Percentiles rank a stretch among this genome's conserved stretches.
These are phyloP conservation scores for Yamadazyma spencermartinsiae DNA, from an alignment of 1,139 yeast species.

Conservation along the genomic window DNA sequence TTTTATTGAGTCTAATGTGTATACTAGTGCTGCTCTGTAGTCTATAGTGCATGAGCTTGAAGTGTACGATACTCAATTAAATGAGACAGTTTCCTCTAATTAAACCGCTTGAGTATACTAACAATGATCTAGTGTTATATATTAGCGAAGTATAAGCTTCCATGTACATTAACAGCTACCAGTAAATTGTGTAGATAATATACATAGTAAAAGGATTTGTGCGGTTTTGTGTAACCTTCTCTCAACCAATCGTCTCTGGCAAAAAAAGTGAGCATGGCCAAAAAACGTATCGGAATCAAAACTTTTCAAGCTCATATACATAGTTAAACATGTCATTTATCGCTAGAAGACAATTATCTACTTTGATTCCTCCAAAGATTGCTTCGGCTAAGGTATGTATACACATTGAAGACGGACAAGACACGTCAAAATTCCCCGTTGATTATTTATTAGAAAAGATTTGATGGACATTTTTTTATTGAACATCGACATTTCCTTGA, in stretches of 20 bases:
- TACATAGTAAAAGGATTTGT: neutral
- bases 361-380: conserved; percentile 98
- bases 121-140: conserved; percentile 42
- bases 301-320: conserved; percentile 15
- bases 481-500: too few relatives aligned
- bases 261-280: conserved; percentile 10
- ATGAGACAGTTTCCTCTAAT: too few relatives aligned
- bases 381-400: conserved; percentile 88
- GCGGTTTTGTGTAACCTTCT: conserved; percentile 11
- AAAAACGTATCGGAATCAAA: conserved; percentile 11
- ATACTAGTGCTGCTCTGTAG: too few relatives aligned
- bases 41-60: too few relatives aligned
- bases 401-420: neutral
- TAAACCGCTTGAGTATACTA: too few relatives aligned
- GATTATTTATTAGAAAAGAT: too few relatives aligned
- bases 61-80: too few relatives aligned
- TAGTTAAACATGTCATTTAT: conserved; percentile 70
- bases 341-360: conserved; percentile 89
- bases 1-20: too few relatives aligned
- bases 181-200: too few relatives aligned
- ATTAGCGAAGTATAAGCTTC: conserved; percentile 32
- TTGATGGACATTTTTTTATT: too few relatives aligned
- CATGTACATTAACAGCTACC: too few relatives aligned
- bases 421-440: too few relatives aligned
- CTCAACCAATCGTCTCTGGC: conserved; percentile 16